phyloP scores from a whole-genome alignment of 139 green algal species.

The Chlorella sp. region DNA sequence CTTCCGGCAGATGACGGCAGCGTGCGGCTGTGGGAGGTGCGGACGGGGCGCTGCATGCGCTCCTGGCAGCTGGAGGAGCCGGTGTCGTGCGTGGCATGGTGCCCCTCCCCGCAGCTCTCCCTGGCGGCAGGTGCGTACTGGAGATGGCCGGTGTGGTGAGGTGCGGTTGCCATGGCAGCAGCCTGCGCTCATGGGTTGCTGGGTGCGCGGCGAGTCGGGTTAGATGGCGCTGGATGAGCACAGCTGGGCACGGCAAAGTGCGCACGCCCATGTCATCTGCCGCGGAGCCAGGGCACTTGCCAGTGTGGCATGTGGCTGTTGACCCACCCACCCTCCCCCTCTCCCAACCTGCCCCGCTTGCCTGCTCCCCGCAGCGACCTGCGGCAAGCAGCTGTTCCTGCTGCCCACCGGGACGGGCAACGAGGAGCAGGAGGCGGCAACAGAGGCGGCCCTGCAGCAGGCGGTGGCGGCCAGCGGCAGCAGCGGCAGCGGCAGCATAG shows the following conservation, averaged over 20 bases:
- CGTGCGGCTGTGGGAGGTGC: slow-evolving; percentile 90
- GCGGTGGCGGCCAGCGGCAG: slow-evolving; percentile 16
- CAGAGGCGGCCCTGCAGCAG: slow-evolving; percentile 19
- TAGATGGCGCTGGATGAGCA: too few relatives aligned
- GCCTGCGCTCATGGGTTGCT: too few relatives aligned
- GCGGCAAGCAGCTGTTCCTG: slow-evolving; percentile 66
- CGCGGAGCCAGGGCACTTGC: background rate
- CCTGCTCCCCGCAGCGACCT: slow-evolving; percentile 8
- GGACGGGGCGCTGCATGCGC: slow-evolving; percentile 55
- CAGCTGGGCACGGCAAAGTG: slow-evolving; percentile 22
- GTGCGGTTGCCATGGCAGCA: too few relatives aligned
- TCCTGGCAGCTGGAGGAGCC: slow-evolving; percentile 60
- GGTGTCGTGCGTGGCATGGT: slow-evolving; percentile 76
- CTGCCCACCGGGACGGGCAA: slow-evolving; percentile 45
- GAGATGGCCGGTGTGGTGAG: too few relatives aligned
- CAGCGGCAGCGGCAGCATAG: slow-evolving; percentile 2
- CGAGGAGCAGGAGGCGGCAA: slow-evolving; percentile 31
- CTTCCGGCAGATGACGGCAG: slow-evolving; percentile 74
- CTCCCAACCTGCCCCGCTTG: too few relatives aligned
- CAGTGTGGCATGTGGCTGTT: background rate
- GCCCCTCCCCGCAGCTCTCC: slow-evolving; percentile 55
- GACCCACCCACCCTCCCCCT: too few relatives aligned
- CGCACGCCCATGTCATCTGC: background rate
- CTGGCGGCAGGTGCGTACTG: slow-evolving; percentile 47
- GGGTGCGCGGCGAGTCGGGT: too few relatives aligned